Conservation (phyloP, 2,329 filamentous ascomycete species). For the Aspergillus sp. region DNA sequence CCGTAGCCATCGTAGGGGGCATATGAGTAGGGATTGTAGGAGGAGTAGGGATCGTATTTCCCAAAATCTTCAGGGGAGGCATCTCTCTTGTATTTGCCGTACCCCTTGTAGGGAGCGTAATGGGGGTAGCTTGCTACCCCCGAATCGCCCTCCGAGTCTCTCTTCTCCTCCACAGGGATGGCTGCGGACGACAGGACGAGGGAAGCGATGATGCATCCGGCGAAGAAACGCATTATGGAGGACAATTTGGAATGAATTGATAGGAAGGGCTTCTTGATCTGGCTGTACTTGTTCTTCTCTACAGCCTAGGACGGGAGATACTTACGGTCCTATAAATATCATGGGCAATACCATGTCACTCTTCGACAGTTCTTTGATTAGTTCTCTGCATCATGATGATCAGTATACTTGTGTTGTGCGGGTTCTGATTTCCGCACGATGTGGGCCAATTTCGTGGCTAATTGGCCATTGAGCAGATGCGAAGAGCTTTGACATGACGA, state of each 20-base stretch:
- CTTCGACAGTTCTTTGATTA: background rate
- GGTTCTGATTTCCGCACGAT: background rate
- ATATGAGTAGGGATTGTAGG: too few relatives aligned
- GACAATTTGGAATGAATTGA: background rate
- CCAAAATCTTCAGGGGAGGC: background rate
- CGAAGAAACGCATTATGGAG: slow-evolving; percentile 1
- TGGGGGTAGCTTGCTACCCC: slow-evolving; percentile 2
- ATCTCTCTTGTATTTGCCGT: slow-evolving; percentile 4
- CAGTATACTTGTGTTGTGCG: background rate
- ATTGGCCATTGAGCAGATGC: background rate
- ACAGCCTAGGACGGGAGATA: background rate
- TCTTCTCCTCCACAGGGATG: slow-evolving; percentile 1
- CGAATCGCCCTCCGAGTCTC: background rate
- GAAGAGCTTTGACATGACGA: background rate
- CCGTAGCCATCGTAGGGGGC: too few relatives aligned
- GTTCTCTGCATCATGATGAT: background rate
- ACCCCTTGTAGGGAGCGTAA: slow-evolving; percentile 9
- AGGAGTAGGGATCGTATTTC: background rate
- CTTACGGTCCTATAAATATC: background rate
- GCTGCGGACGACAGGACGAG: background rate
- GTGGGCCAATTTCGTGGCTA: background rate
- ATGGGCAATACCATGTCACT: background rate
- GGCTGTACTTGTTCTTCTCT: too few relatives aligned
- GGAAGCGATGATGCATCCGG: background rate
- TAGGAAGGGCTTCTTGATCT: background rate